Conservation (phyloP, 495 filamentous ascomycete genomes). For the Immersiella caudata region DNA sequence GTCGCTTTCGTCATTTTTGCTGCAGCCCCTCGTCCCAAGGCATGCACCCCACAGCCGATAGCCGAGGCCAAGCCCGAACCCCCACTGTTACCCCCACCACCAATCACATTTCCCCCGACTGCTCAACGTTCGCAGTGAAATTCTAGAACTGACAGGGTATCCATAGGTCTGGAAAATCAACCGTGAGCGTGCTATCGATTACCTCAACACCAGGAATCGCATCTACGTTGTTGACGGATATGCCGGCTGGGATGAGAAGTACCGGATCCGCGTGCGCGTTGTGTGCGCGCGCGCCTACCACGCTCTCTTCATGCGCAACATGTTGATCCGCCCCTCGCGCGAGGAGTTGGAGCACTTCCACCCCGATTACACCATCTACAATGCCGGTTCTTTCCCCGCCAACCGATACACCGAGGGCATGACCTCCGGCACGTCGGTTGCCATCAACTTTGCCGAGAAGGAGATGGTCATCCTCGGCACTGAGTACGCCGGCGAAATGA, state of each 20-base stretch:
- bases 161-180: slow-evolving; percentile 97
- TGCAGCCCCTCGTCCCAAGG: slow-evolving; percentile 29
- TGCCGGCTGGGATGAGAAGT: slow-evolving; percentile 98
- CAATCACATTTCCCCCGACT: slow-evolving; percentile 33
- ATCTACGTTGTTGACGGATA: slow-evolving; percentile 98
- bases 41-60: slow-evolving; percentile 43
- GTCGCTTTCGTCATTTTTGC: slow-evolving; percentile 35
- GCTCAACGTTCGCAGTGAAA: slow-evolving; percentile 15
- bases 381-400: slow-evolving; percentile 96
- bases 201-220: slow-evolving; percentile 96
- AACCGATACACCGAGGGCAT: slow-evolving; percentile 98
- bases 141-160: slow-evolving; percentile 21
- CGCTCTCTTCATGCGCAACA: slow-evolving; percentile 99
- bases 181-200: slow-evolving; percentile 97
- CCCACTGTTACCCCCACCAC: background rate
- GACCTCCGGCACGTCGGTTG: slow-evolving; percentile 80
- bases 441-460: slow-evolving; percentile 82
- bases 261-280: slow-evolving; percentile 95
- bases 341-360: slow-evolving; percentile 96
- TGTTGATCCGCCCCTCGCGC: slow-evolving; percentile 91
- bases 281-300: slow-evolving; percentile 99
- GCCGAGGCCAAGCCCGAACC: slow-evolving; percentile 26
- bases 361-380: slow-evolving; percentile 99
- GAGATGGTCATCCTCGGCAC: slow-evolving; percentile 97
- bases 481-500: slow-evolving; percentile 99